Percentiles rank a stretch among this genome's conserved stretches.
Conservation (phyloP, 2,329 filamentous ascomycete species). For the Neoarthrinium moseri region DNA sequence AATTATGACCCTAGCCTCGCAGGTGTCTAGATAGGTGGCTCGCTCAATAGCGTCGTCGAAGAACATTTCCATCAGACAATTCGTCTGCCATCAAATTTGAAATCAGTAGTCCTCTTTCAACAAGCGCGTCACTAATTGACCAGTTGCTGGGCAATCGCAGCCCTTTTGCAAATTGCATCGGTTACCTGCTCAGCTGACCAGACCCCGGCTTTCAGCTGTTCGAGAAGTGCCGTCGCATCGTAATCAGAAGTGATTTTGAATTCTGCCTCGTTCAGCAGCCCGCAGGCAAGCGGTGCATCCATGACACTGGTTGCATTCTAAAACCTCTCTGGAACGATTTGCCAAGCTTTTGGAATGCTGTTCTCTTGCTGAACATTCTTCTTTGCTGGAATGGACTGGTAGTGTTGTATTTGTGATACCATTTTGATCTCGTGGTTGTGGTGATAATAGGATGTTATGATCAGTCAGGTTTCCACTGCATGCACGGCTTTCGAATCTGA, state of each 20-base stretch:
- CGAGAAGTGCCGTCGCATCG: slow-evolving; percentile 13
- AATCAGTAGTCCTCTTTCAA: slow-evolving; percentile 6
- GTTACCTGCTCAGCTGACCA: slow-evolving; percentile 30
- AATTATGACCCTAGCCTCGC: too few species aligned
- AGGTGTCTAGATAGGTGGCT: slow-evolving; percentile 21
- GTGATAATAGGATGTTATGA: background rate
- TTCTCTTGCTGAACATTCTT: slow-evolving; percentile 16
- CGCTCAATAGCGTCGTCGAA: slow-evolving; percentile 40
- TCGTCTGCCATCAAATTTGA: slow-evolving; percentile 13
- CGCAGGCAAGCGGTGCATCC: slow-evolving; percentile 16
- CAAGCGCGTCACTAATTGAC: background rate
- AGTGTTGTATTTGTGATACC: slow-evolving; percentile 13
- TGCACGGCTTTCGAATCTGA: background rate
- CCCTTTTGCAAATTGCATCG: slow-evolving; percentile 42
- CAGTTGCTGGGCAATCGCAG: slow-evolving; percentile 42
- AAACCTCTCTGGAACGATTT: slow-evolving; percentile 9
- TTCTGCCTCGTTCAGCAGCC: slow-evolving; percentile 12
- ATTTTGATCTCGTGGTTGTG: slow-evolving; percentile 11
- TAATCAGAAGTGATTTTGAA: slow-evolving; percentile 14
- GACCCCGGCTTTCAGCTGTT: slow-evolving; percentile 8
- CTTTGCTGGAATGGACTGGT: slow-evolving; percentile 16
- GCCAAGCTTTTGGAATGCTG: slow-evolving; percentile 21
- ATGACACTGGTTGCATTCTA: slow-evolving; percentile 16
- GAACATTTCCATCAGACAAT: slow-evolving; percentile 42
- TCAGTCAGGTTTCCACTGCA: background rate